Percentiles rank a stretch among this genome's conserved stretches.
These are phyloP conservation scores for Vanderwaltozyma tropicalis DNA, from an alignment of 805 yeast species.

Conservation along the genomic window DNA sequence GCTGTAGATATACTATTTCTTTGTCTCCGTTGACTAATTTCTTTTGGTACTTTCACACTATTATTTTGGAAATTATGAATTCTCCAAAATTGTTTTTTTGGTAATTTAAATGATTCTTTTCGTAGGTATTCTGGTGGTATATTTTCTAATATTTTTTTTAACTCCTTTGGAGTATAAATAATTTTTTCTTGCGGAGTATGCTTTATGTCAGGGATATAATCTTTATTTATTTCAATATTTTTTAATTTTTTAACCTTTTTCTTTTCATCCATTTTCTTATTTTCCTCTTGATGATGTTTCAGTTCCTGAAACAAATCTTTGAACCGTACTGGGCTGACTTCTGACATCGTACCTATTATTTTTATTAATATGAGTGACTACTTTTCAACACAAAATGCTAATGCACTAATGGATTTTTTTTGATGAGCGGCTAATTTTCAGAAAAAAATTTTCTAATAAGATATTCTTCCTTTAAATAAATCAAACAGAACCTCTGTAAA, in stretches of 20 bases:
- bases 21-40: background rate
- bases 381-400: too few species aligned
- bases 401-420: too few species aligned
- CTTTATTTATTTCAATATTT: background rate
- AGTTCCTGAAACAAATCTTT: background rate
- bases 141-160: background rate
- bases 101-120: background rate
- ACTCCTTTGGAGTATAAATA: background rate
- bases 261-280: too few species aligned
- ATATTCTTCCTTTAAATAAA: too few species aligned
- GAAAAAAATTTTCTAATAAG: too few species aligned
- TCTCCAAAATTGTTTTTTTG: conserved; percentile 2
- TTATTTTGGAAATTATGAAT: background rate
- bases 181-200: background rate
- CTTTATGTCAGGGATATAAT: background rate
- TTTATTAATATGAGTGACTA: too few species aligned
- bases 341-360: too few species aligned
- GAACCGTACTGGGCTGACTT: too few species aligned
- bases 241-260: background rate
- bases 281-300: background rate
- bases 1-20: background rate
- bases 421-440: too few species aligned
- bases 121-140: background rate
- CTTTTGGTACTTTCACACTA: background rate
- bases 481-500: too few species aligned